Conservation (phyloP, 2,329 filamentous ascomycete genomes). For the Calonectria montana region DNA sequence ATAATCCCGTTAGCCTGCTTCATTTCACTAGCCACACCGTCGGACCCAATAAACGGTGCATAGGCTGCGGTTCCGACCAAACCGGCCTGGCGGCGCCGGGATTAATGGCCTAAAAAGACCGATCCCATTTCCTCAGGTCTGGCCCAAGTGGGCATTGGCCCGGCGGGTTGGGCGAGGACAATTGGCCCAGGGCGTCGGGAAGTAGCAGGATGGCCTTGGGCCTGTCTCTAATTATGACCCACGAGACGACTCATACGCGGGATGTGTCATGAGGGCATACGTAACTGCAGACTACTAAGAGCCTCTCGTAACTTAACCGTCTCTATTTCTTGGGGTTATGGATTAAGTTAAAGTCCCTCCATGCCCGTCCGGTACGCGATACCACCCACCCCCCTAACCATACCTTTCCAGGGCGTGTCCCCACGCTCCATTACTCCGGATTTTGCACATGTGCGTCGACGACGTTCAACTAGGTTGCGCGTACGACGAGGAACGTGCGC, state of each 20-base stretch:
- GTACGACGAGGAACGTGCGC: conserved; percentile 6
- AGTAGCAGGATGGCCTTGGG: not conserved
- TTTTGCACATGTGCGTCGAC: conserved; percentile 8
- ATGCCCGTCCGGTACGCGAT: conserved; percentile 13
- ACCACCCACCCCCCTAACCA: conserved; percentile 4
- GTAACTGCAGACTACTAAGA: not conserved
- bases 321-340: not conserved
- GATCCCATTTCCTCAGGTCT: not conserved
- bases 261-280: conserved; percentile 1
- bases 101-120: not conserved
- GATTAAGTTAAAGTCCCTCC: conserved; percentile 15
- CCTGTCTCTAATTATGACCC: conserved; percentile 3
- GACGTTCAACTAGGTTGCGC: not conserved
- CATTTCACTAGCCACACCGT: not conserved
- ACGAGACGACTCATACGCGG: not conserved
- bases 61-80: conserved; percentile 34
- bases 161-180: not conserved
- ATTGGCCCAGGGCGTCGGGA: not conserved
- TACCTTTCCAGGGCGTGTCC: not conserved
- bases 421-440: conserved; percentile 12
- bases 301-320: not conserved
- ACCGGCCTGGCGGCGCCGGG: conserved; percentile 27
- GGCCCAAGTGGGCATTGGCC: not conserved
- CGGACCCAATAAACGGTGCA: conserved; percentile 19
- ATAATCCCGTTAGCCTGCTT: conserved; percentile 9